phyloP scores from a whole-genome alignment of 2,329 filamentous ascomycete species.

The Sporothrix globosa region DNA sequence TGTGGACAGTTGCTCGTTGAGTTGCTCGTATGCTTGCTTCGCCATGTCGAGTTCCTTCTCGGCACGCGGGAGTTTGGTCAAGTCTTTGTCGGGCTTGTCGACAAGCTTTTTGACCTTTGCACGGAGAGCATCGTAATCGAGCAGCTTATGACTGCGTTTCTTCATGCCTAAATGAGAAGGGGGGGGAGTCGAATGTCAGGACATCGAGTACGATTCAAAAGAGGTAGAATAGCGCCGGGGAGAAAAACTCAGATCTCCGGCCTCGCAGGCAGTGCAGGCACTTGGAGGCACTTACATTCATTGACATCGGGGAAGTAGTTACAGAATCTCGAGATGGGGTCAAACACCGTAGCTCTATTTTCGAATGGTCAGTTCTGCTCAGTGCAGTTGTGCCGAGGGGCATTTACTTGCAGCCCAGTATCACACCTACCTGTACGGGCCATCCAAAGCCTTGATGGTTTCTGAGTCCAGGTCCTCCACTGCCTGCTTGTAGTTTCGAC shows the following conservation, averaged over 20 bases:
- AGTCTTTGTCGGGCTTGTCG: slow-evolving; percentile 98
- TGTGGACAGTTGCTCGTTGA: slow-evolving; percentile 92
- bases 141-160: slow-evolving; percentile 96
- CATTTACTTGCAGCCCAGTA: neutral
- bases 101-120: slow-evolving; percentile 96
- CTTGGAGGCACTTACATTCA: slow-evolving; percentile 61
- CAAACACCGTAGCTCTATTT: slow-evolving; percentile 74
- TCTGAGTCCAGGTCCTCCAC: slow-evolving; percentile 97
- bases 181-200: neutral
- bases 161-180: slow-evolving; percentile 64
- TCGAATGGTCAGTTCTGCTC: neutral
- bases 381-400: neutral
- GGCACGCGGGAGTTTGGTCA: slow-evolving; percentile 89
- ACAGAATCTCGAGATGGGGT: slow-evolving; percentile 94
- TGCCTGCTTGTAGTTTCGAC: slow-evolving; percentile 95
- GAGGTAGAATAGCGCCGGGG: neutral
- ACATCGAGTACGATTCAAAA: neutral
- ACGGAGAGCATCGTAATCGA: slow-evolving; percentile 95
- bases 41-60: slow-evolving; percentile 97
- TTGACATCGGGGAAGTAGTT: slow-evolving; percentile 99
- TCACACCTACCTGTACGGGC: slow-evolving; percentile 71
- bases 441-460: slow-evolving; percentile 97
- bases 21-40: slow-evolving; percentile 88
- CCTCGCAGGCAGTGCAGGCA: too few species aligned
- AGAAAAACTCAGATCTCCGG: neutral